Percentiles rank a stretch among this genome's conserved stretches.
These are phyloP conservation scores for Termitomyces sp. DNA, from an alignment of 768 basidiomycete species.

Conservation along the genomic window DNA sequence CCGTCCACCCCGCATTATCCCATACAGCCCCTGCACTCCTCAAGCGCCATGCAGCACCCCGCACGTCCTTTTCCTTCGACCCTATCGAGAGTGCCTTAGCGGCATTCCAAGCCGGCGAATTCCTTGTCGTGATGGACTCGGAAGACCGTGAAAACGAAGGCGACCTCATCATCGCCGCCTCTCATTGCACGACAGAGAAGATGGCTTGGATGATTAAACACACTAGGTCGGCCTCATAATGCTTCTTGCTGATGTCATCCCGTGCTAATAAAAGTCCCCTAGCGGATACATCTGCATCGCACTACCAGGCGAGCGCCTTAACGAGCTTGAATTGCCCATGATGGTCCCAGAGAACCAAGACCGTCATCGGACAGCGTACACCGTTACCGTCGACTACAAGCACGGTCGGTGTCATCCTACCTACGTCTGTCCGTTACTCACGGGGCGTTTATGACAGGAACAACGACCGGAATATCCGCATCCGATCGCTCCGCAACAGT, in stretches of 20 bases:
- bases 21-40: constrained; percentile 1
- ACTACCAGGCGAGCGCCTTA: constrained; percentile 69
- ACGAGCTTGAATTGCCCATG: constrained; percentile 80
- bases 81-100: constrained; percentile 71
- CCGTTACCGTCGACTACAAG: constrained; percentile 90
- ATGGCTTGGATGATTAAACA: constrained; percentile 99
- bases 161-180: constrained; percentile 87
- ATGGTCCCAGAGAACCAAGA: constrained; percentile 94
- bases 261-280: not conserved
- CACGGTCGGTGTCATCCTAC: constrained; percentile 49
- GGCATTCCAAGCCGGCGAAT: constrained; percentile 77
- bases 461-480: constrained; percentile 95
- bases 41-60: constrained; percentile 21
- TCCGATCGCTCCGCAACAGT: constrained; percentile 89
- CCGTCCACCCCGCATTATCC: constrained; percentile 4
- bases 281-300: constrained; percentile 95
- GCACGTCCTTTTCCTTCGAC: constrained; percentile 64
- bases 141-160: constrained; percentile 96
- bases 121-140: constrained; percentile 97
- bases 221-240: constrained; percentile 61
- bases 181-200: constrained; percentile 83
- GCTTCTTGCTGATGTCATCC: not conserved
- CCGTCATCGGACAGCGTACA: constrained; percentile 89
- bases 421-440: not conserved
- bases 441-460: constrained; percentile 42